A percentile compares a stretch with the other conserved stretches of the same genome.
Evolutionary conservation across 257 asterid genomes (phyloP).

Genomic region (Solanum lycopersicoides): DNA sequence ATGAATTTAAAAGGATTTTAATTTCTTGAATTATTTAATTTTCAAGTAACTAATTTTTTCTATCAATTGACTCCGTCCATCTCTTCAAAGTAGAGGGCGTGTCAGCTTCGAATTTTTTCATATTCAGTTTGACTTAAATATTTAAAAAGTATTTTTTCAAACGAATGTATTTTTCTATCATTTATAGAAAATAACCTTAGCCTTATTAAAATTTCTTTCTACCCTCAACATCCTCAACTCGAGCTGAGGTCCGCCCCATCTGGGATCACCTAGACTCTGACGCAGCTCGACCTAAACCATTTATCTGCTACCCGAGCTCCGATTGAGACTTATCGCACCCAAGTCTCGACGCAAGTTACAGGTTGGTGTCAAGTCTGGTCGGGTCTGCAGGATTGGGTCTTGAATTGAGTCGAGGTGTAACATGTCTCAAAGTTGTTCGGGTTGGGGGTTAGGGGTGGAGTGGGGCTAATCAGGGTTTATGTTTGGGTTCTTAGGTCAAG

Average conservation of each 20-base stretch:
- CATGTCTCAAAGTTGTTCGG: too few species aligned
- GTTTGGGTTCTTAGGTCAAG: neutral
- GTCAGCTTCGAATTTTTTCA: neutral
- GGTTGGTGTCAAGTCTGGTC: neutral
- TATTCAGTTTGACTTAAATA: neutral
- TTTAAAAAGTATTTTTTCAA: neutral
- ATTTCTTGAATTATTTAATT: neutral
- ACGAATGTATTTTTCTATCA: neutral
- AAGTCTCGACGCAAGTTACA: neutral
- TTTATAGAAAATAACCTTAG: too few species aligned
- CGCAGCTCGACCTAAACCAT: neutral
- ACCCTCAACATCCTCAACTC: neutral
- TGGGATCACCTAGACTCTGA: neutral
- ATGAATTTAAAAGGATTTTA: neutral
- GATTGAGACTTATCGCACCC: neutral
- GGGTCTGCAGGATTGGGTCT: neutral
- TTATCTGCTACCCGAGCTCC: neutral
- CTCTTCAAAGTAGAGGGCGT: neutral
- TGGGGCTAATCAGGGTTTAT: too few species aligned
- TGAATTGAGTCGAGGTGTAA: neutral
- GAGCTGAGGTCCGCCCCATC: neutral
- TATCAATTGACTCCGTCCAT: neutral
- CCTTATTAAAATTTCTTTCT: neutral
- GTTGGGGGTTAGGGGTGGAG: too few species aligned
- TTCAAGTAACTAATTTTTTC: neutral